These are phyloP conservation scores for Crepidotus variabilis DNA, from an alignment of 768 basidiomycete species.

Conservation along the genomic window DNA sequence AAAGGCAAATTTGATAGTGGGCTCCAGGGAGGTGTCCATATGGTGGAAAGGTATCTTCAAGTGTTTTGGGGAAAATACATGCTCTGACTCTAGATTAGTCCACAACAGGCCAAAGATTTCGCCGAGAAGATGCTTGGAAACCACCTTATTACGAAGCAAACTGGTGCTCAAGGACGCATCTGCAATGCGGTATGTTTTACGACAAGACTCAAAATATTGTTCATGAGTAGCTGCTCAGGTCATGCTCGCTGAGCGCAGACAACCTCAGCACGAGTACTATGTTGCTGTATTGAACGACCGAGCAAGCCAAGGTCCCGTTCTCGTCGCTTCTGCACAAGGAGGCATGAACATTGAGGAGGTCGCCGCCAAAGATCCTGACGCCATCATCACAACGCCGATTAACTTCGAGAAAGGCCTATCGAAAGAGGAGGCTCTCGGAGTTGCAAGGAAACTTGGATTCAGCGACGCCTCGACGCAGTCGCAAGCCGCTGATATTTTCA, in stretches of 20 bases:
- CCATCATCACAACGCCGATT: constrained; percentile 95
- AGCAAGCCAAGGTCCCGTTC: constrained; percentile 79
- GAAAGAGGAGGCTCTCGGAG: constrained; percentile 60
- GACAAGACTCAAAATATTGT: neutral
- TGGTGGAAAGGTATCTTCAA: constrained; percentile 70
- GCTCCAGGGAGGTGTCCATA: constrained; percentile 95
- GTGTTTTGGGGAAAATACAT: neutral
- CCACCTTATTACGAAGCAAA: constrained; percentile 98
- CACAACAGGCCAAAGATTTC: constrained; percentile 82
- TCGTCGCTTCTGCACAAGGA: constrained; percentile 91
- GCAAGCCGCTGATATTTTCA: constrained; percentile 91
- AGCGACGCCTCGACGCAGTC: constrained; percentile 63
- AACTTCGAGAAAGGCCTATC: constrained; percentile 79
- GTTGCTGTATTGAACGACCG: constrained; percentile 97
- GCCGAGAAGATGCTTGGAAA: constrained; percentile 93
- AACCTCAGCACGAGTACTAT: constrained; percentile 96
- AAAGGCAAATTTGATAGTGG: constrained; percentile 97
- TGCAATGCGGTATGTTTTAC: constrained; percentile 84
- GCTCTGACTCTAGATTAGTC: constrained; percentile 39
- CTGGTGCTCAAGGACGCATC: constrained; percentile 84
- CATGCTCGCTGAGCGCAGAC: constrained; percentile 95
- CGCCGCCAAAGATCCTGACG: constrained; percentile 88
- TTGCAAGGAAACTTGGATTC: constrained; percentile 93
- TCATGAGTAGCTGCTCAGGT: constrained; percentile 46
- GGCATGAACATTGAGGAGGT: constrained; percentile 99